Evolutionary conservation across 2,329 filamentous ascomycete species (phyloP).

Genomic region (Cladophialophora carrionii): DNA sequence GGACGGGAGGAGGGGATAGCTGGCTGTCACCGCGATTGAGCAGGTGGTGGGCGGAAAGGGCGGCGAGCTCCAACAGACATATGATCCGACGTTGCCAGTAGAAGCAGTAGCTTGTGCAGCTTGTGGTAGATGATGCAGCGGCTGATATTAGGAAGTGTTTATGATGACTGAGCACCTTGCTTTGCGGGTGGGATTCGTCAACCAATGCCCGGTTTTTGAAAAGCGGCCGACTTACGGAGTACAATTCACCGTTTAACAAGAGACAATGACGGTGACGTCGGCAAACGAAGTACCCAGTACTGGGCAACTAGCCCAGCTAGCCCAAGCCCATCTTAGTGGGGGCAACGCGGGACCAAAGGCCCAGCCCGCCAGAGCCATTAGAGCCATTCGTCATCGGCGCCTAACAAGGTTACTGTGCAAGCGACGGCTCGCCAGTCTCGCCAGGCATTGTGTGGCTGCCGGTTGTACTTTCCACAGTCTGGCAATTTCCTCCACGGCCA

Average conservation of each 20-base stretch:
- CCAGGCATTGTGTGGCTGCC: not conserved
- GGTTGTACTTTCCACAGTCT: not conserved
- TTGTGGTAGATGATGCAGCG: not conserved
- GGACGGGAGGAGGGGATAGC: conserved; percentile 4
- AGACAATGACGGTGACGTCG: conserved; percentile 9
- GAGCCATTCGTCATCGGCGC: conserved; percentile 8
- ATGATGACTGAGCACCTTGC: conserved; percentile 31
- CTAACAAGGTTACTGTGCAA: not conserved
- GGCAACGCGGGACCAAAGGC: not conserved
- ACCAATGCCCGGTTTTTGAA: conserved; percentile 13
- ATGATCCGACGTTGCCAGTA: conserved; percentile 7
- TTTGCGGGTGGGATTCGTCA: conserved; percentile 6
- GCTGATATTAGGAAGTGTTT: conserved; percentile 22
- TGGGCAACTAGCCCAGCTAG: no score
- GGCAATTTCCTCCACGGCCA: not conserved
- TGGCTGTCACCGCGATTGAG: conserved; percentile 7
- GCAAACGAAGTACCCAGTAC: no score
- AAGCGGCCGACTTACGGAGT: not conserved
- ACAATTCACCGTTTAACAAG: not conserved
- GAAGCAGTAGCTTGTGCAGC: not conserved
- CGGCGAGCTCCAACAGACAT: conserved; percentile 15
- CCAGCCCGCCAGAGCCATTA: not conserved
- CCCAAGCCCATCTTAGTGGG: conserved; percentile 8
- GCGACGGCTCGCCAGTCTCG: conserved; percentile 2
- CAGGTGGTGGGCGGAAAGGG: conserved; percentile 7